Conservation (phyloP, 805 yeast genomes). For the Brettanomyces sp. region DNA sequence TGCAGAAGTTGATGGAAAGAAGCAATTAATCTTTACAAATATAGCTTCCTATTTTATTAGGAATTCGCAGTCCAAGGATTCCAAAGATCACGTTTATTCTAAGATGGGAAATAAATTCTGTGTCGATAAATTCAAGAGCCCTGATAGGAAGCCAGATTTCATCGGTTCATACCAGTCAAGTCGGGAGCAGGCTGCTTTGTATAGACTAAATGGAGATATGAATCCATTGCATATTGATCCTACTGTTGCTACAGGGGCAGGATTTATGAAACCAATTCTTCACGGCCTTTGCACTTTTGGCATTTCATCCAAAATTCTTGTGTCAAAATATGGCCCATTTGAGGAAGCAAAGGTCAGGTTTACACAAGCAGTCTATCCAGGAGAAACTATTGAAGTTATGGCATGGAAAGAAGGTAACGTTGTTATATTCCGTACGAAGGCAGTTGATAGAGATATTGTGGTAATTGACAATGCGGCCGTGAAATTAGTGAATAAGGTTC, state of each 20-base stretch:
- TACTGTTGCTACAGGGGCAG: constrained; percentile 75
- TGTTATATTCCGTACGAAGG: constrained; percentile 73
- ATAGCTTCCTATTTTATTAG: constrained; percentile 81
- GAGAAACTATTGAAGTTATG: constrained; percentile 69
- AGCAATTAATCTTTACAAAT: constrained; percentile 66
- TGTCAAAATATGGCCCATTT: constrained; percentile 73
- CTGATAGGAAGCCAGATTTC: constrained; percentile 51
- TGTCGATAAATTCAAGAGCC: constrained; percentile 46
- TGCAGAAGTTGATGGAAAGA: constrained; percentile 37
- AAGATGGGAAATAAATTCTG: constrained; percentile 48
- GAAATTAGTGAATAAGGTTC: constrained; percentile 31
- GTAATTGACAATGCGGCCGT: constrained; percentile 87
- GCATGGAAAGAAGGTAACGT: constrained; percentile 76
- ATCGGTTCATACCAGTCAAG: constrained; percentile 47
- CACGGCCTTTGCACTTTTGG: constrained; percentile 93
- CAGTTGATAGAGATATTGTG: constrained; percentile 63
- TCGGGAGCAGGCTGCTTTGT: constrained; percentile 75
- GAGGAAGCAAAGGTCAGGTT: constrained; percentile 85
- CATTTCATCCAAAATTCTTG: constrained; percentile 62
- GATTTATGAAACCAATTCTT: constrained; percentile 76
- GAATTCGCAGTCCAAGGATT: constrained; percentile 54
- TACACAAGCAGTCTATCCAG: constrained; percentile 88
- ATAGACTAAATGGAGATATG: constrained; percentile 87
- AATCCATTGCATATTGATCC: constrained; percentile 97
- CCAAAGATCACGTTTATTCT: constrained; percentile 32